phyloP scores from a whole-genome alignment of 805 yeast species.

The Alloascoidea africana region DNA sequence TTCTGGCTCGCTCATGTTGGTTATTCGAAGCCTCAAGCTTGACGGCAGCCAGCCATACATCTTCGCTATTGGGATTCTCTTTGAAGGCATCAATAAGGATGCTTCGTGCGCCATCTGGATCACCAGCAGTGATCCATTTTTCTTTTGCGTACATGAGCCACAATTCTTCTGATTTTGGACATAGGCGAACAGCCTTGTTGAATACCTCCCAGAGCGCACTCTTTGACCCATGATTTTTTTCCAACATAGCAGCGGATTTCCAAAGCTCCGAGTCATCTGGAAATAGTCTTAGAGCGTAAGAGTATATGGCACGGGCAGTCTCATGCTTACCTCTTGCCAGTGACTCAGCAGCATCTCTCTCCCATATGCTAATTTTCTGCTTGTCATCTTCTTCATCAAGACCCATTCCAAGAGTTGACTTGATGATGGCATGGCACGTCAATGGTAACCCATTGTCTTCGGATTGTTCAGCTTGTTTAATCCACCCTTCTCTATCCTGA shows the following conservation, averaged over 20 bases:
- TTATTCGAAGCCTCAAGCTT: slow-evolving; percentile 39
- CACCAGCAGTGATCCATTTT: slow-evolving; percentile 32
- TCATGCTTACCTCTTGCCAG: slow-evolving; percentile 13
- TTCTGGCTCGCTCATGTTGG: slow-evolving; percentile 20
- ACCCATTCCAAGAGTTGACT: slow-evolving; percentile 21
- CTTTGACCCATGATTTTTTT: slow-evolving; percentile 11
- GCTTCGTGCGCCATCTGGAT: slow-evolving; percentile 33
- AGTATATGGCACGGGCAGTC: slow-evolving; percentile 32
- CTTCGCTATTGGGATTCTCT: slow-evolving; percentile 29
- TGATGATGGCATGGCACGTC: slow-evolving; percentile 40
- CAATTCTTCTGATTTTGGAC: slow-evolving; percentile 35
- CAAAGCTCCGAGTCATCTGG: slow-evolving; percentile 24
- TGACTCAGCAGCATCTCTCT: slow-evolving; percentile 21
- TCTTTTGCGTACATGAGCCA: slow-evolving; percentile 65
- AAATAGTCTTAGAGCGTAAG: slow-evolving; percentile 25
- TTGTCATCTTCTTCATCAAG: slow-evolving; percentile 15
- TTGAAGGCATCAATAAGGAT: slow-evolving; percentile 35
- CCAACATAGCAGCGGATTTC: slow-evolving; percentile 15
- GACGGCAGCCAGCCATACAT: slow-evolving; percentile 58
- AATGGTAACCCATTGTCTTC: slow-evolving; percentile 29
- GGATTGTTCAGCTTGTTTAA: slow-evolving; percentile 35
- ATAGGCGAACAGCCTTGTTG: slow-evolving; percentile 33
- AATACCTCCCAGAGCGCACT: slow-evolving; percentile 27
- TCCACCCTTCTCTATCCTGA: slow-evolving; percentile 32
- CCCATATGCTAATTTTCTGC: slow-evolving; percentile 14